These are phyloP conservation scores for Xylaria bambusicola DNA, from an alignment of 495 filamentous ascomycete genomes.

Conservation along the genomic window DNA sequence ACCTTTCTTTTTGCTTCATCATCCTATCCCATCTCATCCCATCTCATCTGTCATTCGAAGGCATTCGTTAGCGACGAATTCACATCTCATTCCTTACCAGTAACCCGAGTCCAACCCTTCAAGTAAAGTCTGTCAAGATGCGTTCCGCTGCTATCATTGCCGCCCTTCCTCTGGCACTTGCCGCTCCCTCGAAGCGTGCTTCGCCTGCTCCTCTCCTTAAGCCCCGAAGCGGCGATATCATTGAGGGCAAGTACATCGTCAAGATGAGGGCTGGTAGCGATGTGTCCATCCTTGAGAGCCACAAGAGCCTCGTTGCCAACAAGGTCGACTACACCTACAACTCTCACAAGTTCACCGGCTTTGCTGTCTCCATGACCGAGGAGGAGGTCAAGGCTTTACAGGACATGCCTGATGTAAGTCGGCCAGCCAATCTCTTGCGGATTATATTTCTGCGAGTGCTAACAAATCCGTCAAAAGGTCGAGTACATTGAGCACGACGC, in stretches of 20 bases:
- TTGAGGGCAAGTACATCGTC: slow-evolving; percentile 48
- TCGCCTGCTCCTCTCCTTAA: slow-evolving; percentile 29
- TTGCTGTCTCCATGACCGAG: slow-evolving; percentile 40
- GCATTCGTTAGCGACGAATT: background rate
- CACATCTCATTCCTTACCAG: background rate
- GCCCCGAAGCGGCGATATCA: slow-evolving; percentile 30
- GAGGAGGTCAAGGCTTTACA: slow-evolving; percentile 44
- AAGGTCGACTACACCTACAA: slow-evolving; percentile 46
- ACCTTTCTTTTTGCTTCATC: slow-evolving; percentile 10
- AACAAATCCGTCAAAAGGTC: slow-evolving; percentile 33
- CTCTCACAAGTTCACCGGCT: slow-evolving; percentile 45
- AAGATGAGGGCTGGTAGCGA: slow-evolving; percentile 38
- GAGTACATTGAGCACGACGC: slow-evolving; percentile 56
- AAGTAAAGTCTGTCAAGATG: slow-evolving; percentile 25
- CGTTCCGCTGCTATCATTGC: slow-evolving; percentile 27
- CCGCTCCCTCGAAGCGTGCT: slow-evolving; percentile 30
- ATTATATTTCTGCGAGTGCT: background rate
- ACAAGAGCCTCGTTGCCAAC: slow-evolving; percentile 32
- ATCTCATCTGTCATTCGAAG: background rate
- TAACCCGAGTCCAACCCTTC: background rate
- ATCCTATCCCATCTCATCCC: slow-evolving; percentile 7
- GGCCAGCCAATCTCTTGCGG: background rate
- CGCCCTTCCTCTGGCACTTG: slow-evolving; percentile 34
- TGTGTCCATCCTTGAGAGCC: slow-evolving; percentile 33
- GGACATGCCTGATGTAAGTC: slow-evolving; percentile 40